Evolutionary conservation across 2,329 filamentous ascomycete species (phyloP).

Genomic region (Zymoseptoria pseudotritici): DNA sequence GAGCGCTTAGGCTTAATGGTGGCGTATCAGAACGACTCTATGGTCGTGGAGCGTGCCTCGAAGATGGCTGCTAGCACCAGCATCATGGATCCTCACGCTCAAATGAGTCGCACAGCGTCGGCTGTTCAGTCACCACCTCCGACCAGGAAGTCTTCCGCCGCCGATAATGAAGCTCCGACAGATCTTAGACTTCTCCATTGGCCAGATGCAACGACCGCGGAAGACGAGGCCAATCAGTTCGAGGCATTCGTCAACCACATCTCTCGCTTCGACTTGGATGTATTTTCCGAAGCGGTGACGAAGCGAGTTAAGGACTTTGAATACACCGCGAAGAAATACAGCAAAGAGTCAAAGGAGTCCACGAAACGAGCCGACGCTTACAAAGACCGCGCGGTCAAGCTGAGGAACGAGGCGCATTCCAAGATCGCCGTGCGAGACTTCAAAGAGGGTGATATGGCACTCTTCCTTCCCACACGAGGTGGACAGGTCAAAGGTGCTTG

Average conservation of each 20-base stretch:
- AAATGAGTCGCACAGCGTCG: conserved; percentile 44
- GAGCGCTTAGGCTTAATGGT: conserved; percentile 83
- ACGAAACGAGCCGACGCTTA: conserved; percentile 45
- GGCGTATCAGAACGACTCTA: conserved; percentile 58
- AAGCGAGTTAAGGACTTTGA: conserved; percentile 92
- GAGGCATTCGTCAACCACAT: conserved; percentile 65
- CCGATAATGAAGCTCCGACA: conserved; percentile 18
- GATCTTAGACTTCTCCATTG: conserved; percentile 74
- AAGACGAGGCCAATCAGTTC: conserved; percentile 66
- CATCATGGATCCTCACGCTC: conserved; percentile 33
- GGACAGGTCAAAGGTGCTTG: conserved; percentile 81
- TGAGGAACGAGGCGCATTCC: conserved; percentile 80
- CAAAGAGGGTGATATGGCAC: conserved; percentile 88
- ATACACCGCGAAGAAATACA: conserved; percentile 85
- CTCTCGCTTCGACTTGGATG: conserved; percentile 72
- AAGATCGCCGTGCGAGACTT: conserved; percentile 96
- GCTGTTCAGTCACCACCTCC: conserved; percentile 53
- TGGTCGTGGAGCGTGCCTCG: conserved; percentile 66
- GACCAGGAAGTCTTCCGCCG: conserved; percentile 47
- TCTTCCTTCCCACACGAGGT: conserved; percentile 91
- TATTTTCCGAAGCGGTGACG: conserved; percentile 75
- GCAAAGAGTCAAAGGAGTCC: conserved; percentile 68
- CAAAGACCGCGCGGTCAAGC: conserved; percentile 72
- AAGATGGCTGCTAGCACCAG: conserved; percentile 46
- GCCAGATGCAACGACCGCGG: conserved; percentile 62